Evolutionary conservation across 2,329 filamentous ascomycete species (phyloP).

Genomic region (Westerdykella ornata): DNA sequence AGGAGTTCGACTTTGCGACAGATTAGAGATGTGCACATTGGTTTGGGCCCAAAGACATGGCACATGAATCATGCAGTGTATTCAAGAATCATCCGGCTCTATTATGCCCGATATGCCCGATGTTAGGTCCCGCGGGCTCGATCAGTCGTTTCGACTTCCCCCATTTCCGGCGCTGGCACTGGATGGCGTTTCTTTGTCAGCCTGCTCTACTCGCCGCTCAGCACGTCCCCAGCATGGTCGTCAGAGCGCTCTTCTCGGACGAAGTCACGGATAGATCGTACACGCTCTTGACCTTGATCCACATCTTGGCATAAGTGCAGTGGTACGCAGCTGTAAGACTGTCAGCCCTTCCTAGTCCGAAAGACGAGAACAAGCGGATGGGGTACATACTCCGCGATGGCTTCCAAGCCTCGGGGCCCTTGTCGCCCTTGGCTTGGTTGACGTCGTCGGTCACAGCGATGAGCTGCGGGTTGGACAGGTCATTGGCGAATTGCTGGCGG

Average conservation of each 20-base stretch:
- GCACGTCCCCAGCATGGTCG: slow-evolving; percentile 59
- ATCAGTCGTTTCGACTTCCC: background rate
- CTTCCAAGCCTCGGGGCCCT: slow-evolving; percentile 69
- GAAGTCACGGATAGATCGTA: slow-evolving; percentile 63
- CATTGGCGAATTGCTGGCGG: slow-evolving; percentile 68
- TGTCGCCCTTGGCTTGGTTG: slow-evolving; percentile 68
- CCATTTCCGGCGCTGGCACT: too few relatives aligned
- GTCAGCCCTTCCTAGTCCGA: slow-evolving; percentile 9
- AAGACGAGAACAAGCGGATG: slow-evolving; percentile 11
- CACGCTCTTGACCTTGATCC: slow-evolving; percentile 70
- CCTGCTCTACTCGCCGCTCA: slow-evolving; percentile 22
- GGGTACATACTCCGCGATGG: slow-evolving; percentile 52
- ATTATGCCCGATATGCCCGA: too few relatives aligned
- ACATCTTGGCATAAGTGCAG: slow-evolving; percentile 72
- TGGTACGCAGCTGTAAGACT: slow-evolving; percentile 52
- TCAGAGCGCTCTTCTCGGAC: slow-evolving; percentile 64
- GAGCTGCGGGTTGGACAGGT: slow-evolving; percentile 67
- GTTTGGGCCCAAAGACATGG: background rate
- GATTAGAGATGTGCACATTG: slow-evolving; percentile 1
- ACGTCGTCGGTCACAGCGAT: slow-evolving; percentile 72
- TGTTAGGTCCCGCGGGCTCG: background rate
- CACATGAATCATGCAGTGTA: background rate
- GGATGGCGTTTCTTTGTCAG: too few relatives aligned
- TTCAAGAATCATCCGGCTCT: too few relatives aligned
- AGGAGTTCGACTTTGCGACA: slow-evolving; percentile 75